phyloP scores from a whole-genome alignment of 2,329 filamentous ascomycete genomes.

The Aspergillus japonicus region DNA sequence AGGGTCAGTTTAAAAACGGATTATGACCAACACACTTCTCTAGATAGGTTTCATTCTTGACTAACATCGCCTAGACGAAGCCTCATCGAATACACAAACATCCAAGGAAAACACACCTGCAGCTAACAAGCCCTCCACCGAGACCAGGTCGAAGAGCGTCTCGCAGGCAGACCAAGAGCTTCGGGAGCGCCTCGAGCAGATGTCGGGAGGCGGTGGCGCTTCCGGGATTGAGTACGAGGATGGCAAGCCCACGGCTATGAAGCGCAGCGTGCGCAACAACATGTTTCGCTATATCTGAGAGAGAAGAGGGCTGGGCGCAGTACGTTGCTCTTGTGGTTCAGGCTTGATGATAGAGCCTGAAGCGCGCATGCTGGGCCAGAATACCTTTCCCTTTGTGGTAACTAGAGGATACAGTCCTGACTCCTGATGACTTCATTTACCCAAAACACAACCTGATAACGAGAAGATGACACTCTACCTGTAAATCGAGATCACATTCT shows the following conservation, averaged over 20 bases:
- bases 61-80: neutral
- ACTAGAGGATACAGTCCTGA: no score
- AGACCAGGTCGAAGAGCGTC: conserved; percentile 53
- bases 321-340: neutral
- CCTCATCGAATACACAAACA: neutral
- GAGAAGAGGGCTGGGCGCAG: neutral
- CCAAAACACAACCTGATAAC: neutral
- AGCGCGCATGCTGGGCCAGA: no score
- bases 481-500: neutral
- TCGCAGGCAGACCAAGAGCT: conserved; percentile 67
- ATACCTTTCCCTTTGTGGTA: no score
- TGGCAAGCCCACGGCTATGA: conserved; percentile 70
- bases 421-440: no score
- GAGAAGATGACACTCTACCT: no score
- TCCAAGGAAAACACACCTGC: neutral
- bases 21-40: neutral
- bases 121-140: conserved; percentile 9
- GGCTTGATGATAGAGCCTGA: no score
- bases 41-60: neutral
- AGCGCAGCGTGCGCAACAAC: conserved; percentile 70
- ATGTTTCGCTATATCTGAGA: conserved; percentile 69
- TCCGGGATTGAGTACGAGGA: conserved; percentile 74
- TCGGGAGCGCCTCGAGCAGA: conserved; percentile 61
- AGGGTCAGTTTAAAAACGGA: neutral
- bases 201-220: conserved; percentile 68